Evolutionary conservation across 148 eudicot genomes (phyloP), one percentile per base, ranked within the genome.

Genomic region (Vaccinium macrocarpon): DNA sequence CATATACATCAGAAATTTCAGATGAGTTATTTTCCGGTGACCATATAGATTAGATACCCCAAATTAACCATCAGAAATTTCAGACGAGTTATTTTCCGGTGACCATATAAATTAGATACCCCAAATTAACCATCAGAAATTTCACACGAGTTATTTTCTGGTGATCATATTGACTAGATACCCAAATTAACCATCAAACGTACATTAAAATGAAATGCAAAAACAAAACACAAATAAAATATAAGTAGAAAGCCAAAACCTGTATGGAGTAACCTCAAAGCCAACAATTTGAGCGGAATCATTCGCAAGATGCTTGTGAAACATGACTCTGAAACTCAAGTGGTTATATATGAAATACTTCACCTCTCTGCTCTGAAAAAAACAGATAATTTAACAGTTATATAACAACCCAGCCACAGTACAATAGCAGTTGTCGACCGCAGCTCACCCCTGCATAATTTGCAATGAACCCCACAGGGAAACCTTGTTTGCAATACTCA

Each of bases 201-300:
- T 78, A 61, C 51, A 80, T 29, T 35, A 81, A 79, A 2, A 51
- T 48, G 5, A 56, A 76, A 23, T 51, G 4, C 6, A 50, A 78
- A 84, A 62, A 13, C 53, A 0, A 51, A 59, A 5, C 38, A 51
- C 71, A 84, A 16, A 70, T 50, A 12, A 51, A 13, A 68, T 25
- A 9, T 8, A 53, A 57, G 71, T 46, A 68, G 55, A 59, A 88
- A 81, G 83, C 72, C 70, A 76, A 48, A 78, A 91, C 93, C 93
- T 91, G 90, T 78, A 83, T 53, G 93, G 91, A 75, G 88, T 85
- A 83, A 91, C 93, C 81, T 91, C 91, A 83, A 91, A 91, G 73
- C 93, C 93, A 68, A 91, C 93, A 73, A 91, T 91, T 80, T 90
- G 84, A 79, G 93, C 91, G 78, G 91, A 85, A 84, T 89, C 89